phyloP scores from a whole-genome alignment of 768 basidiomycete species.

The Peribolospora baueri region DNA sequence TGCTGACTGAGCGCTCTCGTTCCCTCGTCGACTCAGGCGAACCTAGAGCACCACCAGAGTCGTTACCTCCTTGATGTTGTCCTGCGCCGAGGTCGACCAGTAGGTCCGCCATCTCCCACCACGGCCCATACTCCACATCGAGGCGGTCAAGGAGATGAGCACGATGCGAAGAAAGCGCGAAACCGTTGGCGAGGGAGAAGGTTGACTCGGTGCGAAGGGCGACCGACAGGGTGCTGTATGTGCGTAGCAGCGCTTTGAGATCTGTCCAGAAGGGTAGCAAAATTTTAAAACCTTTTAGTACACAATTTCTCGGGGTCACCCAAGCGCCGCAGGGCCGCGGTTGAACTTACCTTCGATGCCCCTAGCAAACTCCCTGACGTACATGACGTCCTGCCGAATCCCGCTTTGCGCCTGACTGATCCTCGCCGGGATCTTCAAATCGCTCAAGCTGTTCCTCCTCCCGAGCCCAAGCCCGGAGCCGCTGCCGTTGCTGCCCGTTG shows the following conservation, averaged over 20 bases:
- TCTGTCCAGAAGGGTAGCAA: conserved; percentile 1
- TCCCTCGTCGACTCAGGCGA: too few relatives aligned
- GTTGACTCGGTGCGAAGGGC: background rate
- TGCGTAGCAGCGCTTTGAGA: conserved; percentile 6
- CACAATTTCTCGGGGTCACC: background rate
- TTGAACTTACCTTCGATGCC: conserved; percentile 12
- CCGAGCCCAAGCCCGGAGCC: too few relatives aligned
- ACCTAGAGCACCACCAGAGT: background rate
- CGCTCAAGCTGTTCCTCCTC: conserved; percentile 16
- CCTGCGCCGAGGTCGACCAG: conserved; percentile 13
- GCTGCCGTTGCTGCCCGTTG: too few relatives aligned
- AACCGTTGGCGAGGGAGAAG: background rate
- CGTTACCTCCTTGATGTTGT: background rate
- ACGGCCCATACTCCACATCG: conserved; percentile 6
- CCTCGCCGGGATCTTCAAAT: conserved; percentile 14
- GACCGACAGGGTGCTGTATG: conserved; percentile 5
- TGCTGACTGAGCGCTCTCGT: too few relatives aligned
- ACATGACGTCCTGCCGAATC: conserved; percentile 14
- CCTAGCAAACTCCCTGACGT: conserved; percentile 15
- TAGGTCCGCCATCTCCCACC: conserved; percentile 13
- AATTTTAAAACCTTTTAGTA: background rate
- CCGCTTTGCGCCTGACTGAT: conserved; percentile 15
- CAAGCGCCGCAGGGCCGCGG: background rate
- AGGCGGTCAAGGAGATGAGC: conserved; percentile 3
- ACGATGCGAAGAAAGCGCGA: background rate